Percentiles rank a stretch among this genome's conserved stretches.
Conservation (phyloP, 352 stramenopile species). For the Globisporangium yorkense region DNA sequence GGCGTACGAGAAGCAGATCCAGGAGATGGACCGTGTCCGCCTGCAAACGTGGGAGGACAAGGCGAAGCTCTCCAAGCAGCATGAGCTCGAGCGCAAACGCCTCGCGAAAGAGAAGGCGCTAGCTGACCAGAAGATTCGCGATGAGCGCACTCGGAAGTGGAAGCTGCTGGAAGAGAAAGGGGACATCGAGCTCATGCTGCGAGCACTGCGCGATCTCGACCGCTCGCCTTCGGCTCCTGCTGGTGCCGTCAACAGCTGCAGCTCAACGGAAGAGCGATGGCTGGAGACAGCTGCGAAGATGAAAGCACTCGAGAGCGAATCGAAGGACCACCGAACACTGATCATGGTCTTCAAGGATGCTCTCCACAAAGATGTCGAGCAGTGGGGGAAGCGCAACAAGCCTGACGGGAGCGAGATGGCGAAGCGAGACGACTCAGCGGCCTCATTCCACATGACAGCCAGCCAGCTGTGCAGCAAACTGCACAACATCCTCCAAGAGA, state of each 20-base stretch:
- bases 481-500: constrained; percentile 76
- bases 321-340: constrained; percentile 75
- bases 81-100: constrained; percentile 80
- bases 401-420: constrained; percentile 7
- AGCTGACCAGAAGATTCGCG: constrained; percentile 70
- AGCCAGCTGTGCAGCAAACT: constrained; percentile 77
- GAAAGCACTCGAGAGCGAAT: constrained; percentile 53
- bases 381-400: constrained; percentile 53
- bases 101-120: constrained; percentile 74
- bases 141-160: constrained; percentile 82
- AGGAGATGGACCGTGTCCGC: constrained; percentile 83
- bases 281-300: constrained; percentile 52
- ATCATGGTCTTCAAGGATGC: constrained; percentile 82
- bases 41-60: constrained; percentile 89
- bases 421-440: constrained; percentile 59
- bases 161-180: constrained; percentile 80
- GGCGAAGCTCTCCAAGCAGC: constrained; percentile 76
- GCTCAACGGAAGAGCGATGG: constrained; percentile 44
- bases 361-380: constrained; percentile 67
- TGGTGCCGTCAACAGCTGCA: constrained; percentile 9
- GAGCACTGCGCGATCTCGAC: constrained; percentile 65
- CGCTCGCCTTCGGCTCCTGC: constrained; percentile 1
- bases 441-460: constrained; percentile 67
- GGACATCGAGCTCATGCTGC: constrained; percentile 76
- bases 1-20: constrained; percentile 85